These are phyloP conservation scores for Neonectria sp. DNA, from an alignment of 2,329 filamentous ascomycete genomes.

Conservation along the genomic window DNA sequence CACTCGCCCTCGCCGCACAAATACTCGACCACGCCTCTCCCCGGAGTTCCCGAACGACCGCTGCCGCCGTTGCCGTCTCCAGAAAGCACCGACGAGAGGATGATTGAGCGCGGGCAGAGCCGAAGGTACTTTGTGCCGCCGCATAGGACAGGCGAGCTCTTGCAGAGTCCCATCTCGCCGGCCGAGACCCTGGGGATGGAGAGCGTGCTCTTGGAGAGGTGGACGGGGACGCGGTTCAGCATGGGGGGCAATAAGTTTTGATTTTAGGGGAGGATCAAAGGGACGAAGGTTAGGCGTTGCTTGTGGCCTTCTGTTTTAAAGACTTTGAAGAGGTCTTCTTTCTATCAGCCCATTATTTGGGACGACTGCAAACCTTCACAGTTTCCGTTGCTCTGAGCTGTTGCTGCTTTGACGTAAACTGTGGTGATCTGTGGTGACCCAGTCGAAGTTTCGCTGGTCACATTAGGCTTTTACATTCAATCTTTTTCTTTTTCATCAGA, in stretches of 20 bases:
- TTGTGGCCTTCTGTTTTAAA: background rate
- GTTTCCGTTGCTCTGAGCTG: background rate
- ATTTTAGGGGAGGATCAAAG: conserved; percentile 10
- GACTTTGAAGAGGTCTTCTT: background rate
- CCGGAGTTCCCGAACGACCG: conserved; percentile 1
- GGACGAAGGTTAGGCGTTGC: background rate
- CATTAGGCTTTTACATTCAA: background rate
- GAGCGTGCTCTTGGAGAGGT: conserved; percentile 32
- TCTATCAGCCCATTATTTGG: background rate
- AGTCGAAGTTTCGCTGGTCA: background rate
- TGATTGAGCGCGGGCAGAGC: conserved; percentile 17
- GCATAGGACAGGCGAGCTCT: conserved; percentile 32
- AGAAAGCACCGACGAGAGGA: conserved; percentile 13
- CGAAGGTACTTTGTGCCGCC: conserved; percentile 41
- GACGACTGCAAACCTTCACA: background rate
- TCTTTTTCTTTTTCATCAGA: too few relatives aligned
- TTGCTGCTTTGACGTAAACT: background rate
- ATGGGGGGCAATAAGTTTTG: conserved; percentile 39
- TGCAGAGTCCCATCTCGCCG: conserved; percentile 35
- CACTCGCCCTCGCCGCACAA: conserved; percentile 25
- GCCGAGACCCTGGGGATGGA: conserved; percentile 13
- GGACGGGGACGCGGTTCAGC: conserved; percentile 30
- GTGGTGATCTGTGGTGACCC: background rate
- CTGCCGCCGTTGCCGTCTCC: background rate
- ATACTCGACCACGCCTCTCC: conserved; percentile 15